Conservation (phyloP, 176 grass and related monocot species). For the Triticum dicoccoides region DNA sequence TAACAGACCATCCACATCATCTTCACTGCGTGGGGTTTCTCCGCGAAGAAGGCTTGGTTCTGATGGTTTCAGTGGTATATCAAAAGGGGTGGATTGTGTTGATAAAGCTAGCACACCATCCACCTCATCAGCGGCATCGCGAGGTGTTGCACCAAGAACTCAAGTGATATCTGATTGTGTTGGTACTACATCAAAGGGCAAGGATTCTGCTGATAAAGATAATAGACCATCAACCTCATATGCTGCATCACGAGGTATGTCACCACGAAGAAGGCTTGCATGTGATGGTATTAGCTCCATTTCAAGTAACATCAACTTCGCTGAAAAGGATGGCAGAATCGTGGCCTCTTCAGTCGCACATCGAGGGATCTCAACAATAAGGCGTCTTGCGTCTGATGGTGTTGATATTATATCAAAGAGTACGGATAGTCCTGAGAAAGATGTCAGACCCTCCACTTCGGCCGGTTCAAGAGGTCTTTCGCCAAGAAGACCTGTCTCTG, state of each 20-base stretch:
- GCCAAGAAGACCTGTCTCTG: slow-evolving; percentile 36
- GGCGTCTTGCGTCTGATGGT: slow-evolving; percentile 31
- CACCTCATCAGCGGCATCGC: slow-evolving; percentile 25
- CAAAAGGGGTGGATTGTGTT: slow-evolving; percentile 34
- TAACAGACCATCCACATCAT: slow-evolving; percentile 38
- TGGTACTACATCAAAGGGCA: slow-evolving; percentile 28
- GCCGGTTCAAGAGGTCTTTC: slow-evolving; percentile 13
- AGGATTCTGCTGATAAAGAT: slow-evolving; percentile 34
- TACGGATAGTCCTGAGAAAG: slow-evolving; percentile 29
- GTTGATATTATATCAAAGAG: slow-evolving; percentile 30
- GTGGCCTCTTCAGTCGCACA: slow-evolving; percentile 25
- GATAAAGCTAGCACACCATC: slow-evolving; percentile 29
- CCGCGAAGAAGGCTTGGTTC: slow-evolving; percentile 48
- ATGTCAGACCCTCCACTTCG: slow-evolving; percentile 26
- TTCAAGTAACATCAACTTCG: slow-evolving; percentile 35
- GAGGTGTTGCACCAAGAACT: slow-evolving; percentile 28
- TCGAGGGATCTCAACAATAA: slow-evolving; percentile 32
- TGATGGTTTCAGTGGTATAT: slow-evolving; percentile 31
- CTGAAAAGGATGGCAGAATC: slow-evolving; percentile 33
- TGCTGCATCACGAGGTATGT: slow-evolving; percentile 34
- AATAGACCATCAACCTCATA: slow-evolving; percentile 45
- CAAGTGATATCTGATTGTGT: slow-evolving; percentile 18
- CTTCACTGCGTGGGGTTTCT: slow-evolving; percentile 37
- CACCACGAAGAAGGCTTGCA: slow-evolving; percentile 37
- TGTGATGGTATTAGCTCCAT: slow-evolving; percentile 35